Conservation (phyloP, 345 rosid genomes). For the Eucalyptus coolabah region DNA sequence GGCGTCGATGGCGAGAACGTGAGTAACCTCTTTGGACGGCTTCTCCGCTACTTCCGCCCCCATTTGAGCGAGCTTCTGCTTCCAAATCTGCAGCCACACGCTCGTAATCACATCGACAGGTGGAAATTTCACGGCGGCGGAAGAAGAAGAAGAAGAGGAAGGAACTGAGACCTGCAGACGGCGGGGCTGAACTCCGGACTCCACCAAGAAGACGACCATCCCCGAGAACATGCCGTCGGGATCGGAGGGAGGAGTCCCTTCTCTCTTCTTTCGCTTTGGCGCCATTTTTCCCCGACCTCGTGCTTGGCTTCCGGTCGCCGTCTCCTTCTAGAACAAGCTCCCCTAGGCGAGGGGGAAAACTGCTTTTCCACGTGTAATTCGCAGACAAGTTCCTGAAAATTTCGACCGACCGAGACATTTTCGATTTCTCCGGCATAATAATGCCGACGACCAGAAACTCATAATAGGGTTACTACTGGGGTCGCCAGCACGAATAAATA, state of each 20-base stretch:
- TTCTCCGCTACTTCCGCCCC: slow-evolving; percentile 50
- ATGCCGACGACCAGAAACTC: neutral
- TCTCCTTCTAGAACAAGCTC: neutral
- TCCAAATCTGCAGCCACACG: slow-evolving; percentile 54
- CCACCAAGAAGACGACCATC: slow-evolving; percentile 54
- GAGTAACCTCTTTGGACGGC: slow-evolving; percentile 45
- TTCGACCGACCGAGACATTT: neutral
- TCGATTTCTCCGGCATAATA: neutral
- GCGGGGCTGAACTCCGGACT: slow-evolving; percentile 58
- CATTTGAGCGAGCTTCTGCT: slow-evolving; percentile 79
- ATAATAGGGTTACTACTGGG: neutral
- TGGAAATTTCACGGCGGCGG: neutral
- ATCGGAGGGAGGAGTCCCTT: slow-evolving; percentile 24
- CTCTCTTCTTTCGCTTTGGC: slow-evolving; percentile 44
- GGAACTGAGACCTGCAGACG: slow-evolving; percentile 56
- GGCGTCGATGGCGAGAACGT: slow-evolving; percentile 44
- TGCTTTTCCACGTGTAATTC: neutral
- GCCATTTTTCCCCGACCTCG: slow-evolving; percentile 29
- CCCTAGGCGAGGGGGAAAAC: neutral
- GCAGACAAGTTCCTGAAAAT: neutral
- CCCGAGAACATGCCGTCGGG: slow-evolving; percentile 67
- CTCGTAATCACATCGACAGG: neutral
- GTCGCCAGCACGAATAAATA: neutral
- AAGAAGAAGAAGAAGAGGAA: neutral
- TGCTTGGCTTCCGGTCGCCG: neutral